phyloP scores from a whole-genome alignment of 2,329 filamentous ascomycete genomes.

The Sporothrix schenckii region DNA sequence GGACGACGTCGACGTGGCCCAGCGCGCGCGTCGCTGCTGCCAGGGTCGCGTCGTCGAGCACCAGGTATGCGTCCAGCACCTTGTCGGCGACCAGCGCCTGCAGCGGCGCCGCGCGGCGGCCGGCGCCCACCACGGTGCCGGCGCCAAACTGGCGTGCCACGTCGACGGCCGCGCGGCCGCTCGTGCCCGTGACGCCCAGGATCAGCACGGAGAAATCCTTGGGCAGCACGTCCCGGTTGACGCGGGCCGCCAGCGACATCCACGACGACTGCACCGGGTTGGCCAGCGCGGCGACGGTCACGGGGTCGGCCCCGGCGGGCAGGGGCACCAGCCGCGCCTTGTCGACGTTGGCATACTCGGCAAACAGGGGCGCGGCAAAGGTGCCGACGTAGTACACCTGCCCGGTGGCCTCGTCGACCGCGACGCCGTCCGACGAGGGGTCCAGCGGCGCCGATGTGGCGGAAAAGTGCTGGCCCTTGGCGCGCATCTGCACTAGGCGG shows the following conservation, averaged over 20 bases:
- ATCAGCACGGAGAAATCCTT: conserved; percentile 64
- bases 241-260: conserved; percentile 58
- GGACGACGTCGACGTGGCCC: conserved; percentile 55
- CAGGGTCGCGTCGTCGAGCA: conserved; percentile 43
- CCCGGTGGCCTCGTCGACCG: conserved; percentile 49
- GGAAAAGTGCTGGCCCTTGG: conserved; percentile 59
- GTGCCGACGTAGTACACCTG: conserved; percentile 55
- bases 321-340: conserved; percentile 47
- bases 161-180: conserved; percentile 54
- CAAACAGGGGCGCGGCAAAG: conserved; percentile 45
- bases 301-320: conserved; percentile 51
- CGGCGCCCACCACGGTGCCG: conserved; percentile 54
- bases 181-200: conserved; percentile 89
- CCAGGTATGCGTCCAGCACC: conserved; percentile 52
- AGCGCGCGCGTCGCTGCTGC: conserved; percentile 53
- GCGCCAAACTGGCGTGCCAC: conserved; percentile 55
- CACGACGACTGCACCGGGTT: conserved; percentile 61
- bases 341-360: conserved; percentile 54
- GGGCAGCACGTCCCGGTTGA: conserved; percentile 42
- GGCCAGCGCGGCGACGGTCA: conserved; percentile 55
- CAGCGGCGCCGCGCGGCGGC: conserved; percentile 51
- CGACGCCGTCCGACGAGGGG: conserved; percentile 59
- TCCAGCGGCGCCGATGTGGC: conserved; percentile 53
- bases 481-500: conserved; percentile 56
- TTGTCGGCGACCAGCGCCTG: conserved; percentile 36